phyloP scores from a whole-genome alignment of 2,329 filamentous ascomycete species.

The Beauveria bassiana region DNA sequence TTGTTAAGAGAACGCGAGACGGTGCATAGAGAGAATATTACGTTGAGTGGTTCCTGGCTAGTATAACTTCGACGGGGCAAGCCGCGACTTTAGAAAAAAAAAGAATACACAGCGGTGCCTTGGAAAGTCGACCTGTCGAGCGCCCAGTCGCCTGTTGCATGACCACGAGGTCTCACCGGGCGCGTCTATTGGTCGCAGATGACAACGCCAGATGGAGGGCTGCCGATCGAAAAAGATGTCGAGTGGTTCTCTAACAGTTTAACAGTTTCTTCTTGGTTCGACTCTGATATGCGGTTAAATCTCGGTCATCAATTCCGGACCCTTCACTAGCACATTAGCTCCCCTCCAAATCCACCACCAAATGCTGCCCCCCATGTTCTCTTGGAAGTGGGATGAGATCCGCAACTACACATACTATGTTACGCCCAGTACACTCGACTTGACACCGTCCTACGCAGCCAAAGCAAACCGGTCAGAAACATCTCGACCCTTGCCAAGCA shows the following conservation, averaged over 20 bases:
- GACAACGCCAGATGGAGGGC: background rate
- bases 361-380: background rate
- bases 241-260: background rate
- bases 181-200: conserved; percentile 10
- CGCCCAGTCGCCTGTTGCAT: conserved; percentile 4
- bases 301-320: background rate
- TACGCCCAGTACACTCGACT: background rate
- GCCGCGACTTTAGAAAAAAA: background rate
- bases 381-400: conserved; percentile 9
- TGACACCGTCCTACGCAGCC: background rate
- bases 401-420: conserved; percentile 1
- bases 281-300: conserved; percentile 8
- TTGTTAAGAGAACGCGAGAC: background rate
- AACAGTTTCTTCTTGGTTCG: background rate
- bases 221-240: background rate
- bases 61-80: background rate
- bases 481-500: background rate
- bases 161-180: conserved; percentile 9
- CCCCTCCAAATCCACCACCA: background rate
- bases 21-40: background rate
- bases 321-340: background rate
- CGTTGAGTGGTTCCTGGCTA: background rate
- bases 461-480: background rate
- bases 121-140: background rate
- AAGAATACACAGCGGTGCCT: background rate